phyloP scores from a whole-genome alignment of 768 basidiomycete genomes.

The Mycena galericulata region DNA sequence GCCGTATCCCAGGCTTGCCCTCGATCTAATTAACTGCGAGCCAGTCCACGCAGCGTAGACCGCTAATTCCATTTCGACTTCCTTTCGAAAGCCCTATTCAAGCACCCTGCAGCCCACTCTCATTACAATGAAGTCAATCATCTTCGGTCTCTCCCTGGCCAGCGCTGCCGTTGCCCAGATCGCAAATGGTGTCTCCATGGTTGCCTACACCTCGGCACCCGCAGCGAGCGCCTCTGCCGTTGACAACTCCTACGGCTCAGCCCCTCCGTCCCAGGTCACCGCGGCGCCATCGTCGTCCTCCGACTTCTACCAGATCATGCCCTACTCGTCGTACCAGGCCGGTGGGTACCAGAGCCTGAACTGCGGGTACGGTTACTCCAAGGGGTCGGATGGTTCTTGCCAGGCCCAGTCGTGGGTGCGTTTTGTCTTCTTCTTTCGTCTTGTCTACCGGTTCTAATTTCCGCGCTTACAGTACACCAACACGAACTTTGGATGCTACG shows the following conservation, averaged over 20 bases:
- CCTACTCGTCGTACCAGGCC: constrained; percentile 67
- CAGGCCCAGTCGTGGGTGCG: constrained; percentile 68
- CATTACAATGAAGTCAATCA: constrained; percentile 72
- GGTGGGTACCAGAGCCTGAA: constrained; percentile 76
- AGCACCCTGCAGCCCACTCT: constrained; percentile 58
- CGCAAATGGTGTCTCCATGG: constrained; percentile 59
- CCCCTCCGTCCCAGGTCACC: constrained; percentile 44
- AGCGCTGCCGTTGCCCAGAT: constrained; percentile 69
- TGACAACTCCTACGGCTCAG: constrained; percentile 35
- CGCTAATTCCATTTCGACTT: constrained; percentile 63
- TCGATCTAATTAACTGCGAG: constrained; percentile 67
- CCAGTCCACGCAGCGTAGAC: constrained; percentile 80
- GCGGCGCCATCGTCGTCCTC: constrained; percentile 46
- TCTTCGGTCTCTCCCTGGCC: constrained; percentile 69
- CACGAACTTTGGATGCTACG: constrained; percentile 65
- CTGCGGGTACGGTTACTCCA: constrained; percentile 79
- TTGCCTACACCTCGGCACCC: constrained; percentile 46
- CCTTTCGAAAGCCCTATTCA: constrained; percentile 48
- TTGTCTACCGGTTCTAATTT: constrained; percentile 6
- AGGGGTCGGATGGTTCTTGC: constrained; percentile 68
- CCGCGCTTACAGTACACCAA: constrained; percentile 54
- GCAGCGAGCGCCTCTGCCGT: constrained; percentile 37
- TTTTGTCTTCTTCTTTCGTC: constrained; percentile 14
- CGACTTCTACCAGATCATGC: constrained; percentile 63
- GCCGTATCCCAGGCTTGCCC: constrained; percentile 55